Percentiles rank a stretch among this genome's conserved stretches.
These are phyloP conservation scores for Ustilago tritici DNA, from an alignment of 1,284 basidiomycete species.

Conservation along the genomic window DNA sequence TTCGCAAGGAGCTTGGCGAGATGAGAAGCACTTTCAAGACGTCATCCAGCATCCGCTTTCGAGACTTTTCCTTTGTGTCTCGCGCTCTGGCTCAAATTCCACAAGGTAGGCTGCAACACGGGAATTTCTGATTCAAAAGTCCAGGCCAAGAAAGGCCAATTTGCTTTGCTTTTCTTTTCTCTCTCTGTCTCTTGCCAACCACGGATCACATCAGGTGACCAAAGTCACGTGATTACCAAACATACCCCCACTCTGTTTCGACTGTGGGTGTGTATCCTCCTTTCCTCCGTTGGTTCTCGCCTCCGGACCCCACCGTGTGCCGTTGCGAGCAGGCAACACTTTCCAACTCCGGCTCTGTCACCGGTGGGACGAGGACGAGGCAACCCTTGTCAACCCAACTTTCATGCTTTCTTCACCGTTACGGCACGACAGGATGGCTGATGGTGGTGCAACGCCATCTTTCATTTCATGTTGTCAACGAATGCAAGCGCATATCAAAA, in stretches of 20 bases:
- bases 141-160: conserved; percentile 10
- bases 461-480: conserved; percentile 2
- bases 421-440: not conserved
- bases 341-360: not conserved
- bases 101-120: conserved; percentile 4
- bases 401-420: not conserved
- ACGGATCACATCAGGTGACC: not conserved
- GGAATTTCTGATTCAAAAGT: conserved; percentile 7
- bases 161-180: too few species aligned
- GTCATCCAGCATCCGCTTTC: conserved; percentile 22
- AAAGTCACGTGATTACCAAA: too few species aligned
- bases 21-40: not conserved
- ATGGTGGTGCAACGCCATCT: not conserved
- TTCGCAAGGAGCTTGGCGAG: not conserved
- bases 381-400: not conserved
- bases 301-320: not conserved
- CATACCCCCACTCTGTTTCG: not conserved
- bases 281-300: not conserved
- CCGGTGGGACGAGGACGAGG: not conserved
- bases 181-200: not conserved
- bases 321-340: not conserved
- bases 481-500: not conserved
- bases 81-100: not conserved
- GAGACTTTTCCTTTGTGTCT: not conserved
- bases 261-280: too few species aligned